A percentile compares a stretch with the other conserved stretches of the same genome.
Evolutionary conservation across 2,329 filamentous ascomycete species (phyloP).

Genomic region (Fusarium paranaense): DNA sequence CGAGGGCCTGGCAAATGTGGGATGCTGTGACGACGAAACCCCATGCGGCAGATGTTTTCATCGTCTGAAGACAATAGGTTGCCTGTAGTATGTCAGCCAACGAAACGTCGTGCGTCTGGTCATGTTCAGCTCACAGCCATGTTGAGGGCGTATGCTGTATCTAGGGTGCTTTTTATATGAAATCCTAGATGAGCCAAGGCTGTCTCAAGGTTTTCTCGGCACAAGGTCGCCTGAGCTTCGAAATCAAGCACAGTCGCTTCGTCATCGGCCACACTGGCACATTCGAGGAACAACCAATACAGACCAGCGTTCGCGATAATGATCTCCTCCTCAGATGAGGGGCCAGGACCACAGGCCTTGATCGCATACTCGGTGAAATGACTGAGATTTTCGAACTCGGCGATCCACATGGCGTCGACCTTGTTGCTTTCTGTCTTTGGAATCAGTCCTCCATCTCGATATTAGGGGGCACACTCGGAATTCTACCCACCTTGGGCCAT

Average conservation of each 20-base stretch:
- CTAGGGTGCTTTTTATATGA: slow-evolving; percentile 27
- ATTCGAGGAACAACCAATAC: not conserved
- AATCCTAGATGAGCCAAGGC: slow-evolving; percentile 34
- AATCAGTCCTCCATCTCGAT: not conserved
- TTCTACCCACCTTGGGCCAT: not conserved
- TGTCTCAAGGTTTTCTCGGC: slow-evolving; percentile 38
- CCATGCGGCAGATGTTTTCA: slow-evolving; percentile 39
- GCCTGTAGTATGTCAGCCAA: not conserved
- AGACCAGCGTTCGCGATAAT: not conserved
- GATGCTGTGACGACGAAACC: slow-evolving; percentile 34
- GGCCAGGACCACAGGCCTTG: not conserved
- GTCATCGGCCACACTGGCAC: not conserved
- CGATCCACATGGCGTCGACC: not conserved
- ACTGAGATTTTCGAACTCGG: not conserved
- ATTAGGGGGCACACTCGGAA: not conserved
- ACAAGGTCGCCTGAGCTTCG: slow-evolving; percentile 22
- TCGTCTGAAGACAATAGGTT: slow-evolving; percentile 33
- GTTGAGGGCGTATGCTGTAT: slow-evolving; percentile 30
- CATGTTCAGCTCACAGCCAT: slow-evolving; percentile 30
- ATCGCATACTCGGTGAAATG: not conserved
- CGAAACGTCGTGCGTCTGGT: not conserved
- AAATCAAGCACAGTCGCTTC: not conserved
- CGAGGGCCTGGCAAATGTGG: slow-evolving; percentile 33
- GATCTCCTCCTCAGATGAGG: not conserved
- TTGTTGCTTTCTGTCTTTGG: not conserved